Evolutionary conservation across 257 asterid genomes (phyloP), one percentile per base, ranked within the genome.

Genomic region (Thymus quinquecostatus): DNA sequence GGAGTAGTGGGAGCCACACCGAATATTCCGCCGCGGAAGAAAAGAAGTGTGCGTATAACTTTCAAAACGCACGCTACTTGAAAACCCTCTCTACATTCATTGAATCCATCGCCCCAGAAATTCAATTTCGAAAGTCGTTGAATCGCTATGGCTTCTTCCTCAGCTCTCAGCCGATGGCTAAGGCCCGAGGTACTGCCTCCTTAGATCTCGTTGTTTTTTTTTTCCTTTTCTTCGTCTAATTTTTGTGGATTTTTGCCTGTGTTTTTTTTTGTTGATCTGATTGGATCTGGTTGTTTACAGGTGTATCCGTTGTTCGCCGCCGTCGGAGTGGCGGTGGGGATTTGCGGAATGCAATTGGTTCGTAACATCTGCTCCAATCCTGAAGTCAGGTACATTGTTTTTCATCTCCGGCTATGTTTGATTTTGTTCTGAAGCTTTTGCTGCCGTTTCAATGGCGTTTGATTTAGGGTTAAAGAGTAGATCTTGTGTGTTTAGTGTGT

Each of bases 291-390:
- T 41, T 3, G 30, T 69, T 34, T 70, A 40, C 6, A 88, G 98
- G 98, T 87, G 3, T 90, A 82, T 71, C 98, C 98, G 38, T 72
- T 92, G 86, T 92, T 92, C 76, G 95, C 92, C 6, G 88, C 97
- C 29, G 90, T 86, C 56, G 97, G 97, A 8, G 82, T 92, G 6
- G 96, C 98, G 55, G 92, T 92, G 45, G 98, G 96, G 45, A 88
- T 90, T 61, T 92, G 97, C 71, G 96, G 93, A 28, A 86, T 88
- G 93, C 97, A 92, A 58, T 81, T 91, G 92, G 70, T 93, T 65
- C 96, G 96, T 45, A 93, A 91, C 80, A 91, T 93, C 38, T 53
- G 77, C 50, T 74, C 60, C 47, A 93, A 93, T 45, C 97, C 98
- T 55, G 96, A 93, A 91, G 98, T 93, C 88, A 85, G 98, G 98